Evolutionary conservation across 768 basidiomycete genomes (phyloP).

Genomic region (Mrakia blollopis): DNA sequence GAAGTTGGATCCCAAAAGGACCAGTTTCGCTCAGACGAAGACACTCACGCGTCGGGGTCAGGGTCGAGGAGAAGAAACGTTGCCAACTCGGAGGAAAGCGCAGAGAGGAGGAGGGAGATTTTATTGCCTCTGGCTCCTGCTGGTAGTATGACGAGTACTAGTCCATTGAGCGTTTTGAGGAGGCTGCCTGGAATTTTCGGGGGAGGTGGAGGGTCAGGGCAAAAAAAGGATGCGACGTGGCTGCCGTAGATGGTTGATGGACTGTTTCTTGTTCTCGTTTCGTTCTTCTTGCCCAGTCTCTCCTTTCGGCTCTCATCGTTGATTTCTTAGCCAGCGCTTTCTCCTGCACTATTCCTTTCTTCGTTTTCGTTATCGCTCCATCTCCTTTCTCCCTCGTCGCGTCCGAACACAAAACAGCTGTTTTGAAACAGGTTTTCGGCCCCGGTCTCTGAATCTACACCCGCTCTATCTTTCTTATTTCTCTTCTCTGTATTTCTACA

Average conservation of each 20-base stretch:
- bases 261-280: constrained; percentile 1
- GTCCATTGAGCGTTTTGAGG: not conserved
- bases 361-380: too few relatives aligned
- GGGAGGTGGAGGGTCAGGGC: not conserved
- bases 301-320: not conserved
- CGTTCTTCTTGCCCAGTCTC: not conserved
- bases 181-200: not conserved
- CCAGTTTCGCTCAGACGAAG: not conserved
- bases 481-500: too few relatives aligned
- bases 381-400: too few relatives aligned
- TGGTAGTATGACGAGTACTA: not conserved
- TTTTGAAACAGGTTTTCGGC: too few relatives aligned
- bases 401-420: too few relatives aligned
- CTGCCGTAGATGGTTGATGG: not conserved
- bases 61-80: too few relatives aligned
- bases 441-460: too few relatives aligned
- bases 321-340: too few relatives aligned
- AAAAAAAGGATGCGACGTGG: not conserved
- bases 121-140: not conserved
- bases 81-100: not conserved
- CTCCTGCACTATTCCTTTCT: too few relatives aligned
- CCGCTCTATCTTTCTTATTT: too few relatives aligned
- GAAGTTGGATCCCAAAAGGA: not conserved
- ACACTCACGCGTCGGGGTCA: too few relatives aligned
- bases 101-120: not conserved